These are phyloP conservation scores for Periconia digitata DNA, from an alignment of 2,329 filamentous ascomycete genomes.

Conservation along the genomic window DNA sequence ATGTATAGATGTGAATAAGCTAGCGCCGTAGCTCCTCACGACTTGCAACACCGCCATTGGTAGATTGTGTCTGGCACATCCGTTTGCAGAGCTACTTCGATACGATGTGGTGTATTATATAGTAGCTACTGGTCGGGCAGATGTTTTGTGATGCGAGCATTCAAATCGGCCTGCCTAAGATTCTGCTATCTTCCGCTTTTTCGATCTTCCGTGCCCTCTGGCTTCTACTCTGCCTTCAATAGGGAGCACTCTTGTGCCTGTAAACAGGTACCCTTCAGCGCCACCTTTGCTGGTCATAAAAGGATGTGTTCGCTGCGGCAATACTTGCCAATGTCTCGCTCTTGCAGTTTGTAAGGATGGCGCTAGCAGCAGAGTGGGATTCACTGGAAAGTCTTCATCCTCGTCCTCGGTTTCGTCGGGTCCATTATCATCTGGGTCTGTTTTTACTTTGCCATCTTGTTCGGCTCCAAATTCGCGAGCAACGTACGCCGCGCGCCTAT, in stretches of 20 bases:
- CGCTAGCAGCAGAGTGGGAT: constrained; percentile 80
- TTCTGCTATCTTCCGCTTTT: constrained; percentile 62
- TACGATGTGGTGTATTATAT: neutral
- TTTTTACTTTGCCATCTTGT: constrained; percentile 8
- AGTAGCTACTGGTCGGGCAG: neutral
- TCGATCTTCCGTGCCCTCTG: constrained; percentile 68
- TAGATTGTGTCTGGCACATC: neutral
- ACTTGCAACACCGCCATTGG: neutral
- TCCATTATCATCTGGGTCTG: constrained; percentile 13
- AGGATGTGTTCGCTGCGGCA: constrained; percentile 90
- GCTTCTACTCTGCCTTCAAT: constrained; percentile 79
- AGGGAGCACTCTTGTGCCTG: constrained; percentile 77
- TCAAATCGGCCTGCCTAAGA: neutral
- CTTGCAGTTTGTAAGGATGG: constrained; percentile 79
- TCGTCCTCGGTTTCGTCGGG: constrained; percentile 24
- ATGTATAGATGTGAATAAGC: neutral
- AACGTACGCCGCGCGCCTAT: constrained; percentile 70
- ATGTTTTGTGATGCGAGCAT: neutral
- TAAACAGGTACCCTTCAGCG: constrained; percentile 87
- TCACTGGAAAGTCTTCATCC: constrained; percentile 74
- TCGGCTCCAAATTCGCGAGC: constrained; percentile 25
- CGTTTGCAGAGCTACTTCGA: neutral
- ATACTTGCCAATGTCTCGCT: constrained; percentile 81
- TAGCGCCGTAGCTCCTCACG: too few species aligned
- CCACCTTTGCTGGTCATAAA: constrained; percentile 88